Evolutionary conservation across 495 filamentous ascomycete species (phyloP).

Genomic region (Sordaria brevicollis): DNA sequence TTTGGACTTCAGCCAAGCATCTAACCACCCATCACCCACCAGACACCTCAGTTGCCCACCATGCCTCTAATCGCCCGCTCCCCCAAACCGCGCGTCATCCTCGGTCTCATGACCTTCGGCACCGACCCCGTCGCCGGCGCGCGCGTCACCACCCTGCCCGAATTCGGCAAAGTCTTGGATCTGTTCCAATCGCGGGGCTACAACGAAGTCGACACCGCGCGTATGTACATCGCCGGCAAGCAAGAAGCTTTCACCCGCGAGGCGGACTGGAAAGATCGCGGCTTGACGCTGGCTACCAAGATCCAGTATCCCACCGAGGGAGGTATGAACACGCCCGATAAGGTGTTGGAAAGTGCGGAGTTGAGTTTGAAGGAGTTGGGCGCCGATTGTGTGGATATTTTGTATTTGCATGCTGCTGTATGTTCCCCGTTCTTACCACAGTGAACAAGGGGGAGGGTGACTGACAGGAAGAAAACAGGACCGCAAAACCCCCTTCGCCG

Average conservation of each 20-base stretch:
- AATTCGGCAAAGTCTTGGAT: slow-evolving; percentile 56
- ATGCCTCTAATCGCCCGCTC: slow-evolving; percentile 39
- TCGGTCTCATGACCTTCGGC: slow-evolving; percentile 55
- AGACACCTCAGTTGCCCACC: background rate
- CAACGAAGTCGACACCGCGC: slow-evolving; percentile 71
- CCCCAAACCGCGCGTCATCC: slow-evolving; percentile 42
- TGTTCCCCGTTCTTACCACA: background rate
- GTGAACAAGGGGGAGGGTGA: background rate
- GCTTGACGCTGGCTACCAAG: slow-evolving; percentile 80
- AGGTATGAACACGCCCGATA: slow-evolving; percentile 48
- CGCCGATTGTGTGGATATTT: slow-evolving; percentile 72
- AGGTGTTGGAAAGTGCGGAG: slow-evolving; percentile 50
- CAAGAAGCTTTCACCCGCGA: slow-evolving; percentile 77
- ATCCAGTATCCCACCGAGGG: slow-evolving; percentile 48
- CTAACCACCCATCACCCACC: background rate
- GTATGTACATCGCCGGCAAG: slow-evolving; percentile 58
- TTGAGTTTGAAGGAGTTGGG: slow-evolving; percentile 60
- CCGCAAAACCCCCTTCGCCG: slow-evolving; percentile 63
- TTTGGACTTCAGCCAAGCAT: too few relatives aligned
- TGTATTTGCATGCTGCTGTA: slow-evolving; percentile 72
- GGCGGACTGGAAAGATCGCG: slow-evolving; percentile 70
- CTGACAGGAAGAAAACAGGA: slow-evolving; percentile 30
- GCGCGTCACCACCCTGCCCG: slow-evolving; percentile 56
- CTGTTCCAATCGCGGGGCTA: slow-evolving; percentile 64
- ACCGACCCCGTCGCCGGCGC: slow-evolving; percentile 46